Conservation (phyloP, 73 alveolate genomes). For the Paramecium primaurelia region DNA sequence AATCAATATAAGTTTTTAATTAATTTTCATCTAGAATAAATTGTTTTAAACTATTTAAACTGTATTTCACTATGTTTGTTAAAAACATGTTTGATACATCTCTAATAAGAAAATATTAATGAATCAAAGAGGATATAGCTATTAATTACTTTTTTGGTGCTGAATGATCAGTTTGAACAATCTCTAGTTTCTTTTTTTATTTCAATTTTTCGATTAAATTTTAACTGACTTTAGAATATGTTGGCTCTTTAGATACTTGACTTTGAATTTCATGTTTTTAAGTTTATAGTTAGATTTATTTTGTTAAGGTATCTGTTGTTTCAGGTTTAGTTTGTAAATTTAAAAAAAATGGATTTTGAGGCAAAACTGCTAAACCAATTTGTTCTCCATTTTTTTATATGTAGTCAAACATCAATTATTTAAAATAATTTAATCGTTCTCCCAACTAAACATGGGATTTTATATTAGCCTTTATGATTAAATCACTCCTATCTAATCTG, state of each 20-base stretch:
- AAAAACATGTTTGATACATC: background rate
- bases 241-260: background rate
- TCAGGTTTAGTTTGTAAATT: background rate
- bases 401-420: background rate
- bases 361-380: background rate
- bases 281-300: background rate
- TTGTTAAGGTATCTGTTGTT: background rate
- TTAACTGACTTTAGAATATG: background rate
- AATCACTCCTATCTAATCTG: background rate
- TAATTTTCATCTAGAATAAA: background rate
- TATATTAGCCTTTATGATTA: background rate
- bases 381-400: background rate
- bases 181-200: background rate
- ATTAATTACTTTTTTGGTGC: constrained; percentile 10
- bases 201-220: background rate
- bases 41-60: background rate
- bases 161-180: background rate
- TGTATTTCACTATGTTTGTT: background rate
- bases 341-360: background rate
- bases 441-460: background rate
- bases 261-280: background rate
- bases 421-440: background rate
- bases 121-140: background rate
- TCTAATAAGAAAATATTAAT: background rate
- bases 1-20: background rate